Base-by-base conservation (phyloP, 768 basidiomycete species). In the Pleurotus tuber-regium region DNA sequence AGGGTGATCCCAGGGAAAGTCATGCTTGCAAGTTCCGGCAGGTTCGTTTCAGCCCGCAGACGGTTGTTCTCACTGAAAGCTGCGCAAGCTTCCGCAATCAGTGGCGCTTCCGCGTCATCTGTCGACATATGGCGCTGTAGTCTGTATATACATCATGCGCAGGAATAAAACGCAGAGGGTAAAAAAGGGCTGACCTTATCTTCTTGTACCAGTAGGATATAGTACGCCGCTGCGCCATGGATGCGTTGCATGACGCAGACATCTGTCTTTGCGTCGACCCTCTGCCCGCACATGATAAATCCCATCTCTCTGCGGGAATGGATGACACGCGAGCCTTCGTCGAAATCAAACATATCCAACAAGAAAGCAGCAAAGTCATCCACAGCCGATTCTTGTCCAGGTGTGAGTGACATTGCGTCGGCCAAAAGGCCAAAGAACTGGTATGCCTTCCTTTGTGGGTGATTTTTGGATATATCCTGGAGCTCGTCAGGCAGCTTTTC, bases 181-280 rank as follows among this genome's bases (percentile, higher is more conserved):
- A n/a, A n/a, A n/a, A n/a, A n/a, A n/a, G n/a, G n/a, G n/a, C n/a
- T n/a, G n/a, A n/a, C n/a, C 29, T 30, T 47, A 29, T 47, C 26
- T 31, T 29, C 28, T 30, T 47, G 44, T 9, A 30, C 16, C 7
- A n/a, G 2, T 2, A 47, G 26, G 11, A 47, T 19, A 28, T 57
- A 50, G n/a, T 55, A n/a, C n/a, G n/a, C 53, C 21, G 46, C 24
- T 9, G 52, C 19, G 39, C 65, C 60, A 31, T n/a, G n/a, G n/a
- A n/a, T n/a, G n/a, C n/a, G n/a, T n/a, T n/a, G n/a, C n/a, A 68
- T 52, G 28, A 72, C 39, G 51, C 67, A 71, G 2, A 70, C 60
- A 40, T 67, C 70, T 1, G 64, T 59, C 42, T 61, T 51, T 3
- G 59, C 63, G 48, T 54, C 35, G 31, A 33, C 48, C 12, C 40